phyloP scores from a whole-genome alignment of 202 grass and related monocot species.

The Setaria italica region DNA sequence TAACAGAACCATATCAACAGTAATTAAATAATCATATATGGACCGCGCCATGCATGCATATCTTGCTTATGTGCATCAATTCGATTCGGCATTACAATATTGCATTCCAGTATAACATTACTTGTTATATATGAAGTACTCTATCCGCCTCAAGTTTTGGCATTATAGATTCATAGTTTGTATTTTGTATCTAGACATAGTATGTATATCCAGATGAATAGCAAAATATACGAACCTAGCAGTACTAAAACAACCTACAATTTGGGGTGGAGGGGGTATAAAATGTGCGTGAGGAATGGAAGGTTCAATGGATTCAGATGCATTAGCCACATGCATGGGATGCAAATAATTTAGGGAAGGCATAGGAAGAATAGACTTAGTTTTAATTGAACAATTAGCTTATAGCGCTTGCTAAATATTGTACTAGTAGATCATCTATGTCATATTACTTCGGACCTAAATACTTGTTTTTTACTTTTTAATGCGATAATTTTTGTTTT shows the following conservation, averaged over 20 bases:
- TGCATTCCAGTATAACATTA: not conserved
- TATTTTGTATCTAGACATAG: no score
- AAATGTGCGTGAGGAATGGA: not conserved
- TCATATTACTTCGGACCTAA: not conserved
- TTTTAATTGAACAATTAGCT: not conserved
- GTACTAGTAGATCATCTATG: not conserved
- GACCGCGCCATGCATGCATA: not conserved
- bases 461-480: not conserved
- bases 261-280: not conserved
- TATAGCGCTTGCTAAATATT: not conserved
- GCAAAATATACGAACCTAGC: no score
- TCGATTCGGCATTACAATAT: not conserved
- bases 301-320: not conserved
- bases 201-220: no score
- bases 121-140: no score
- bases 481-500: not conserved
- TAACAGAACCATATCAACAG: not conserved
- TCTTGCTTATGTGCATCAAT: not conserved
- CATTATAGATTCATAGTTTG: no score
- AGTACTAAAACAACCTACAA: no score
- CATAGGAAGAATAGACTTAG: not conserved
- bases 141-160: no score
- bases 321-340: not conserved
- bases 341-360: not conserved
- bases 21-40: conserved; percentile 1